Percentiles rank a stretch among this genome's conserved stretches.
Evolutionary conservation across 1,139 yeast genomes (phyloP).

Genomic region (Tardiomyces depauwii): DNA sequence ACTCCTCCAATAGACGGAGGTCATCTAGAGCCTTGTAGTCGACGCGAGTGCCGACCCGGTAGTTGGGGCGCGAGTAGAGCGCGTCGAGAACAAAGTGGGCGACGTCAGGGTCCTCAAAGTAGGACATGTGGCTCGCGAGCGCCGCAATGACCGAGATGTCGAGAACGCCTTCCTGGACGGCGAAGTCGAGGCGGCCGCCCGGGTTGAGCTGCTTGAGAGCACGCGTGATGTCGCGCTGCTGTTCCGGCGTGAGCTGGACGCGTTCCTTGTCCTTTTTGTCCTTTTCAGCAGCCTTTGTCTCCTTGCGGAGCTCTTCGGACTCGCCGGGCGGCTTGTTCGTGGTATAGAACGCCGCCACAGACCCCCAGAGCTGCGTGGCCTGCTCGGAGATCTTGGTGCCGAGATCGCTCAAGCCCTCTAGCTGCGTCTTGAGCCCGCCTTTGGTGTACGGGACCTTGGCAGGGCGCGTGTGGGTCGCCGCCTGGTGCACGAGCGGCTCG

Average conservation of each 20-base stretch:
- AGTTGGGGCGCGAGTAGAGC: background rate
- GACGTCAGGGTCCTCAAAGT: slow-evolving; percentile 78
- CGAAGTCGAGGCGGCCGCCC: slow-evolving; percentile 72
- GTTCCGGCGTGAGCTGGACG: slow-evolving; percentile 10
- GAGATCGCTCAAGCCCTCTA: slow-evolving; percentile 26
- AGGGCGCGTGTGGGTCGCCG: slow-evolving; percentile 47
- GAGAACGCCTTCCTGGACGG: slow-evolving; percentile 66
- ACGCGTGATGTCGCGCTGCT: slow-evolving; percentile 9
- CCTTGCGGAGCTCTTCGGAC: background rate
- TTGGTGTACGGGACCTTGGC: slow-evolving; percentile 47
- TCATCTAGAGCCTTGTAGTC: background rate
- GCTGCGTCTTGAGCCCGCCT: slow-evolving; percentile 35
- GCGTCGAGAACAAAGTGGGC: slow-evolving; percentile 61
- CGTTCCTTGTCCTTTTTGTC: background rate
- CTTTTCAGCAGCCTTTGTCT: background rate
- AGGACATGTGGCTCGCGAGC: slow-evolving; percentile 75
- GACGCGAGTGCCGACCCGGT: background rate
- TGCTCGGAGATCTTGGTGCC: slow-evolving; percentile 33
- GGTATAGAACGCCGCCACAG: slow-evolving; percentile 1
- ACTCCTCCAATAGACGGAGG: no score
- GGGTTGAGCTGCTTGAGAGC: slow-evolving; percentile 32
- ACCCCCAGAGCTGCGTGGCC: slow-evolving; percentile 37
- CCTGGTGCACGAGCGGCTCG: slow-evolving; percentile 29
- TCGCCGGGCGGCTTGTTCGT: slow-evolving; percentile 8
- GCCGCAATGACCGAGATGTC: slow-evolving; percentile 75